Evolutionary conservation across 306 rosid genomes (phyloP), one percentile per base, ranked within the genome.

Genomic region (barrel medic (Medicago truncatula)): DNA sequence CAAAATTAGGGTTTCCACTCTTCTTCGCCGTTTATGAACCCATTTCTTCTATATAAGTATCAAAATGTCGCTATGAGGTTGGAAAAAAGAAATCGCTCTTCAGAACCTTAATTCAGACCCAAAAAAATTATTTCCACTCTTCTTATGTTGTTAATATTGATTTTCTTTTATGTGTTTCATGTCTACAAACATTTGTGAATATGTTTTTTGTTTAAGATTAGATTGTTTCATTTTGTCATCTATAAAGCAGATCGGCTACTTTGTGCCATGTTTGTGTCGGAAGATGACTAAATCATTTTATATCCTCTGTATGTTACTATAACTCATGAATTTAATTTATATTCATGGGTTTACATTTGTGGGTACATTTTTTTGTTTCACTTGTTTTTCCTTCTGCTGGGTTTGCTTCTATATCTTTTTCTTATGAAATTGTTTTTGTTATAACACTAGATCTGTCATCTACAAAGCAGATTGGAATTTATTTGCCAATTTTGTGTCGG

Each of bases 181-280:
- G 2, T 50, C n/a, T 15, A 2, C 20, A 50, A 46, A 0, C 5
- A 4, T 14, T n/a, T 4, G 14, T 28, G 16, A 25, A 6, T 31
- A 4, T 12, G 1, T 44, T 11, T 44, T 4, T 3, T 28, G 1
- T 7, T 17, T 18, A 40, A 2, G 5, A 38, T 17, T 16, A 2
- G 1, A 2, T 7, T 66, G 2, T 17, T 0, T 18, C 25, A 18
- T 5, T 3, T 43, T 11, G 89, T 87, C 93, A 76, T 87, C 89
- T 87, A 85, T 66, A 91, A 87, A 91, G 91, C 96, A 74, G 70
- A 63, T 78, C 81, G 85, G 88, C 39, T 25, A 49, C 72, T 3
- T 17, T 9, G 41, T 84, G 71, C 87, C 86, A 69, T 66, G n/a
- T 79, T 67, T 90, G 96, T 92, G 97, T 92, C 91, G 94, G 97